Evolutionary conservation across 352 stramenopile species (phyloP), one percentile per base, ranked within the genome.

Genomic region (Aphanomyces stellatus): DNA sequence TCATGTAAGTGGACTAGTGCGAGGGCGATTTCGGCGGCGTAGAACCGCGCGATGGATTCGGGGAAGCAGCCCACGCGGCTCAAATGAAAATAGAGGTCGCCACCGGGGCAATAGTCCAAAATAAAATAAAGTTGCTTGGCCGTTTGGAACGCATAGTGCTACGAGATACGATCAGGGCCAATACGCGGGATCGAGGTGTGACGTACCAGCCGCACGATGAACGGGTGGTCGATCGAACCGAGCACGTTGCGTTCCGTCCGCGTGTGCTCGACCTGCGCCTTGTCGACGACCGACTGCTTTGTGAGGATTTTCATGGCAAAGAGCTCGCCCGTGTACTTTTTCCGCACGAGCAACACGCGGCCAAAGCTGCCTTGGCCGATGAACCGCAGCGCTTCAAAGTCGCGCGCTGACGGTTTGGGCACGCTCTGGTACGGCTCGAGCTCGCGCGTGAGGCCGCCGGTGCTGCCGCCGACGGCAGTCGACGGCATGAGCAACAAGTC

Each of bases 301-400:
- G 77, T 85, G 40, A 95, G 65, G 63, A 92, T 91, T 74, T 95
- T 95, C 65, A 95, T 79, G 0, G 86, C 86, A 10, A 88, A 91
- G 30, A 93, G 70, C 62, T 93, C 77, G 22, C 74, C 81, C 42
- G 80, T 75, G 34, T 87, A 63, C 74, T 93, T 91, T 71, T 91
- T 90, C 49, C 85, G 77, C 51, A 89, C 83, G n/a, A 93, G 71
- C 51, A 97, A 69, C 3, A 96, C 93, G 79, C 97, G 97, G 41
- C 93, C 93, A 46, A 98, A 98, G 22, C 80, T 93, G 2, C 93
- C 93, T 61, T 93, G 91, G 51, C 93, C 93, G 35, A 98, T 88
- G 75, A 97, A 91, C n/a, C 88, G 82, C 41, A 96, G 60, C 64
- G 95, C 76, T 57, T 96, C 84, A 69, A 96, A 96, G 61, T 95